A percentile compares a stretch with the other conserved stretches of the same genome.
Evolutionary conservation across 2,329 filamentous ascomycete species (phyloP).

Genomic region (Fusarium ambrosium): DNA sequence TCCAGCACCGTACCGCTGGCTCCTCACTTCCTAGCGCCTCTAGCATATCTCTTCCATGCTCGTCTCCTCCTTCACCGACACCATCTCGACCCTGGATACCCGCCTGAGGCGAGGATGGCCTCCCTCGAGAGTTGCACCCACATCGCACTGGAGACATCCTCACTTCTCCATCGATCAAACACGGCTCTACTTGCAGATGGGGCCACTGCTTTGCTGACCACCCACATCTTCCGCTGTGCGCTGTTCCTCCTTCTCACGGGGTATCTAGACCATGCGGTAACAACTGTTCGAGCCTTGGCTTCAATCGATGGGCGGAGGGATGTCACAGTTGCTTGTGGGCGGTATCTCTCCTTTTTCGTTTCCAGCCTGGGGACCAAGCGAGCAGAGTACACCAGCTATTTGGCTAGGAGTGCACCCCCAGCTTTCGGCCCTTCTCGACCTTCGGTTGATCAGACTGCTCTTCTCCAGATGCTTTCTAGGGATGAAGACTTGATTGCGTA

Average conservation of each 20-base stretch:
- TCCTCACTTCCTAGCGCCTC: slow-evolving; percentile 78
- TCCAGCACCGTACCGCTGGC: slow-evolving; percentile 77
- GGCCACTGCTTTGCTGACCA: slow-evolving; percentile 81
- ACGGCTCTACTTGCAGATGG: slow-evolving; percentile 71
- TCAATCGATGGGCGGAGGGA: slow-evolving; percentile 79
- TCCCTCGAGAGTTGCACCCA: slow-evolving; percentile 84
- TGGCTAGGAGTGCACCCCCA: slow-evolving; percentile 52
- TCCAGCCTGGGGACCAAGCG: slow-evolving; percentile 72
- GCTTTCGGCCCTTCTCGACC: slow-evolving; percentile 48
- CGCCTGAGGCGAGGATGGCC: slow-evolving; percentile 72
- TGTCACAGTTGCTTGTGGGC: slow-evolving; percentile 82
- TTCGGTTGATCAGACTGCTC: slow-evolving; percentile 49
- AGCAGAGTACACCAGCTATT: slow-evolving; percentile 58
- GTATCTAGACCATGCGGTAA: slow-evolving; percentile 78
- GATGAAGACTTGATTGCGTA: slow-evolving; percentile 94
- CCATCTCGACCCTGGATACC: slow-evolving; percentile 82
- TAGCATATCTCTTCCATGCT: slow-evolving; percentile 84
- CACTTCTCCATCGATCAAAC: slow-evolving; percentile 76
- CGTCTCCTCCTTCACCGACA: slow-evolving; percentile 90
- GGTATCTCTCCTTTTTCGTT: slow-evolving; percentile 86
- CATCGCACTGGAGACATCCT: slow-evolving; percentile 83
- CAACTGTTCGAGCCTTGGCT: slow-evolving; percentile 78
- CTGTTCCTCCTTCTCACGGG: slow-evolving; percentile 83
- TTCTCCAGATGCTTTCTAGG: slow-evolving; percentile 55
- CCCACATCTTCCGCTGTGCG: slow-evolving; percentile 88